Evolutionary conservation across 148 eudicot species (phyloP).

Genomic region (Agrostemma githago): DNA sequence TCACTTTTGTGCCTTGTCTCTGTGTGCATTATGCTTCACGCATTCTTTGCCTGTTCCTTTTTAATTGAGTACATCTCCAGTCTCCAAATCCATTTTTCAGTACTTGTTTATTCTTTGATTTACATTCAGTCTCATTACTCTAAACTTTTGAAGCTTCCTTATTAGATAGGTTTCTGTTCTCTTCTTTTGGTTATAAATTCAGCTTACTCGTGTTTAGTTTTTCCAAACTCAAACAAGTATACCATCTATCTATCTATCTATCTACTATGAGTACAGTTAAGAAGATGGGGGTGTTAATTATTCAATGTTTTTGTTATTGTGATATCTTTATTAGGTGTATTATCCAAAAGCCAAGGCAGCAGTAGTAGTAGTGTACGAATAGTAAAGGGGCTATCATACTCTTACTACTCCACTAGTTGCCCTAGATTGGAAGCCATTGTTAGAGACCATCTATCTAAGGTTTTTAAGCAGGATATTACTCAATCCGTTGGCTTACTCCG

Average conservation of each 20-base stretch:
- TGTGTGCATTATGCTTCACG: no score
- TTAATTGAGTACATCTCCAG: no score
- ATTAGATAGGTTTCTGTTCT: no score
- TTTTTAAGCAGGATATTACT: slow-evolving; percentile 34
- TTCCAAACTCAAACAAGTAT: not conserved
- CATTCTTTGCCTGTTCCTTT: no score
- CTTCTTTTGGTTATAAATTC: slow-evolving; percentile 1
- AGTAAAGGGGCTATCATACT: slow-evolving; percentile 33
- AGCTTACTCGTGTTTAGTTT: not conserved
- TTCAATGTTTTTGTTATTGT: not conserved
- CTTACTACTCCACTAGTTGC: slow-evolving; percentile 27
- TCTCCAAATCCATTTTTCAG: no score
- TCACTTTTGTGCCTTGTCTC: no score
- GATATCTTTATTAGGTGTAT: not conserved
- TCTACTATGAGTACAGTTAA: not conserved
- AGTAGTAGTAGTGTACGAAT: slow-evolving; percentile 10
- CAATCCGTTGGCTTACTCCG: slow-evolving; percentile 46
- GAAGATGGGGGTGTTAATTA: not conserved
- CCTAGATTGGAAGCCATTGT: slow-evolving; percentile 37
- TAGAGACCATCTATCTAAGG: slow-evolving; percentile 31
- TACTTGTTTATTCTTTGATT: no score
- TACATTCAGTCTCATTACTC: no score
- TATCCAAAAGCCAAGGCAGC: slow-evolving; percentile 3
- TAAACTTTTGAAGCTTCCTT: no score
- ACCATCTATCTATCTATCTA: no score